Evolutionary conservation across 768 basidiomycete species (phyloP).

Genomic region (Leucosporidium creatinivorum): DNA sequence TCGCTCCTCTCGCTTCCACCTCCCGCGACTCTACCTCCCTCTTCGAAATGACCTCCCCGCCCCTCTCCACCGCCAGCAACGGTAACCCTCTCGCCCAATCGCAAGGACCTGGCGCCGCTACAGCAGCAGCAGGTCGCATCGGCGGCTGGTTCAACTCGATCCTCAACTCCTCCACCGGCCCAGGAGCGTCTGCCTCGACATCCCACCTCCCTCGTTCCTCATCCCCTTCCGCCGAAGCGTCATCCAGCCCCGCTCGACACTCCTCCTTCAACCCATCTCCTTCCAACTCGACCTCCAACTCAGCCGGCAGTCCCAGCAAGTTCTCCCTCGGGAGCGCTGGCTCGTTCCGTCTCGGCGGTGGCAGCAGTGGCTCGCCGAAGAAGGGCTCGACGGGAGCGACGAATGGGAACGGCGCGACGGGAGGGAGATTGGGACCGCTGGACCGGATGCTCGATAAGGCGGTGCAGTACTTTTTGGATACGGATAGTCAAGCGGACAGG

Average conservation of each 20-base stretch:
- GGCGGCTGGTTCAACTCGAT: conserved; percentile 33
- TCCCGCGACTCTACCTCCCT: not conserved
- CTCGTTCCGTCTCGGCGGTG: not conserved
- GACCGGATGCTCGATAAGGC: conserved; percentile 77
- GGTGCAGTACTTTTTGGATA: conserved; percentile 82
- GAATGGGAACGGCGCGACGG: not conserved
- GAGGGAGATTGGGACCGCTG: conserved; percentile 25
- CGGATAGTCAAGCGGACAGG: conserved; percentile 75
- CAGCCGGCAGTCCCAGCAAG: not conserved
- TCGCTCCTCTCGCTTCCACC: not conserved
- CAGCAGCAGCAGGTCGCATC: conserved; percentile 10
- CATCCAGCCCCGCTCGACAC: not conserved
- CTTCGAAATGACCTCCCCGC: not conserved
- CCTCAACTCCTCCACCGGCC: conserved; percentile 6
- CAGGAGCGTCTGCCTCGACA: conserved; percentile 1
- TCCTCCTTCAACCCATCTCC: not conserved
- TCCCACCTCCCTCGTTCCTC: conserved; percentile 3
- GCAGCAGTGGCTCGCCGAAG: conserved; percentile 3
- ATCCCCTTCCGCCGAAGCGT: not conserved
- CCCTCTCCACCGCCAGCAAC: not conserved
- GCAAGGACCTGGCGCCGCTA: not conserved
- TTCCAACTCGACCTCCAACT: not conserved
- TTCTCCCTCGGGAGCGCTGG: not conserved
- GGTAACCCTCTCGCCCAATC: not conserved
- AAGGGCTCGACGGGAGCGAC: conserved; percentile 8